Percentiles rank a stretch among this genome's conserved stretches.
Evolutionary conservation across 2,329 filamentous ascomycete species (phyloP).

Genomic region (Knoxdaviesia proteae): DNA sequence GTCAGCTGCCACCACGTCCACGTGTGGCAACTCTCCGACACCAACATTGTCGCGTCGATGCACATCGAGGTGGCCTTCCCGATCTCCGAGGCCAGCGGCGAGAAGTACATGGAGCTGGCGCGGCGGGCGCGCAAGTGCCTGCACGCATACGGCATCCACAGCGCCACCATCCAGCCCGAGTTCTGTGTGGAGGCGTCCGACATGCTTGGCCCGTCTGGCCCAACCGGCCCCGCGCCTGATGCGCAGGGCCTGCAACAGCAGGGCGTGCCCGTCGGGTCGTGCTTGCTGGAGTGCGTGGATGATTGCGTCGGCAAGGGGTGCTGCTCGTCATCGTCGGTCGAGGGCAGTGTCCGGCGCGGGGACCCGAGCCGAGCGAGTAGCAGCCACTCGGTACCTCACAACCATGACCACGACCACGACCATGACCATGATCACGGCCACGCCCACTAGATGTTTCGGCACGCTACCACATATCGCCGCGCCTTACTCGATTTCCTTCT

Average conservation of each 20-base stretch:
- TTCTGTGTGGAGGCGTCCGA: constrained; percentile 34
- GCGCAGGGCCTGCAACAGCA: constrained; percentile 8
- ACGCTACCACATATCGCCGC: background rate
- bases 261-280: constrained; percentile 9
- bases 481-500: background rate
- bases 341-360: constrained; percentile 1
- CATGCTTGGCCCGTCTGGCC: constrained; percentile 4
- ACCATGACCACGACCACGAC: constrained; percentile 2
- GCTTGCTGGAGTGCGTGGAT: constrained; percentile 31
- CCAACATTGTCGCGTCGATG: constrained; percentile 79
- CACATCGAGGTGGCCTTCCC: constrained; percentile 86
- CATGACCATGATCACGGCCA: constrained; percentile 2
- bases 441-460: background rate
- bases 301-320: constrained; percentile 24
- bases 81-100: constrained; percentile 58
- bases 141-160: constrained; percentile 91
- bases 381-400: constrained; percentile 2
- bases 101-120: constrained; percentile 79
- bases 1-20: constrained; percentile 88
- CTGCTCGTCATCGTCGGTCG: constrained; percentile 12
- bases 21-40: constrained; percentile 93
- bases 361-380: constrained; percentile 1
- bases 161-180: constrained; percentile 91
- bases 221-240: constrained; percentile 9
- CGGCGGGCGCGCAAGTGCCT: constrained; percentile 68